Base-by-base conservation (phyloP, 164 flowering plant species). In the Berberis vulgaris region DNA sequence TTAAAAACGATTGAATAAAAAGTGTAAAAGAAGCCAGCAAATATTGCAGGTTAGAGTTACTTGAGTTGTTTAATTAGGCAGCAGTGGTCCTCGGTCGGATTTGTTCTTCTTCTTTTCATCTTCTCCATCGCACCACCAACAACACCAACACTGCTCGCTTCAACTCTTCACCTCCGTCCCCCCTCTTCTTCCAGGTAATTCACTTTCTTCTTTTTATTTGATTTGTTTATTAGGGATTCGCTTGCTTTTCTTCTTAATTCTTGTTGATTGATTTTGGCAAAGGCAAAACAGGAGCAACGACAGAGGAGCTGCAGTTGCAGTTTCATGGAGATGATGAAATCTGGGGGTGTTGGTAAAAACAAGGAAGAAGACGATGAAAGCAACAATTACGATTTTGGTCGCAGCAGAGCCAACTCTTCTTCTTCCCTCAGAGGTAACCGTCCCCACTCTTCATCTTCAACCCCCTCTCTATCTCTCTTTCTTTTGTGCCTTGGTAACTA, bases 341-440 rank as follows among this genome's bases (percentile, higher is more conserved):
- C 89, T 12, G 81, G 82, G 1, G 80, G 75, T 71, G 82, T 73
- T 12, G 61, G 55, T 38, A 72, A 74, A 41, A 89, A 86, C 49
- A 89, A 83, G 2, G 88, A 84, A 43, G 84, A 81, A 2, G 90
- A 87, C 5, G 87, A 81, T 2, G 92, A 86, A 1, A 86, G 84
- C 8, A 81, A 84, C 44, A 64, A 64, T 46, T 65, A 83, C 12
- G 60, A 61, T 13, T 74, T 86, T 45, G 26, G 26, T 67, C 86
- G 40, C 80, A 67, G 1, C 80, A 72, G 78, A 88, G 93, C 86
- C 5, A 12, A 40, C 7, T 12, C 26, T 26, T 10, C 13, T 26
- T 52, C 54, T 6, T 52, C 54, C 10, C 54, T 6, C 4, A 52
- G n/a, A 52, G 54, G 54, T 52, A 7, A 4, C n/a, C 4, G 2